Conservation (phyloP, 805 yeast species). For the Nakazawaea wyomingensis region DNA sequence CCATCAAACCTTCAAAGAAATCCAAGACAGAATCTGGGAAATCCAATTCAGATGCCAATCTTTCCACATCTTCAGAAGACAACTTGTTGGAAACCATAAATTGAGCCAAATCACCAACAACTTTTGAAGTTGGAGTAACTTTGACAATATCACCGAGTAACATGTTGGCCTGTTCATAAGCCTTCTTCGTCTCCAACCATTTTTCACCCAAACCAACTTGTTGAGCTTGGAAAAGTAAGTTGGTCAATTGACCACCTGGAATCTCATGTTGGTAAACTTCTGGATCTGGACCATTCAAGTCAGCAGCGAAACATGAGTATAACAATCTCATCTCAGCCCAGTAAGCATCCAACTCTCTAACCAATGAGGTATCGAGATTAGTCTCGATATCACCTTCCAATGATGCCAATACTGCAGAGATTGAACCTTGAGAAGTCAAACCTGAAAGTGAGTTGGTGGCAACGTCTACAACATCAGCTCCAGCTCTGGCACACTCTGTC, state of each 20-base stretch:
- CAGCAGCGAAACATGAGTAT: slow-evolving; percentile 97
- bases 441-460: slow-evolving; percentile 98
- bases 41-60: slow-evolving; percentile 85
- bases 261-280: slow-evolving; percentile 98
- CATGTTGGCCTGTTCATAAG: slow-evolving; percentile 86
- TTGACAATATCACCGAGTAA: slow-evolving; percentile 95
- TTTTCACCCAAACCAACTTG: slow-evolving; percentile 96
- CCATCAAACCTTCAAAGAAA: slow-evolving; percentile 98
- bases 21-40: slow-evolving; percentile 99
- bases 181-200: slow-evolving; percentile 94
- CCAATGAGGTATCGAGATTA: slow-evolving; percentile 59
- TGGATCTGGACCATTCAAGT: slow-evolving; percentile 98
- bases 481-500: slow-evolving; percentile 91
- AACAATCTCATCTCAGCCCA: slow-evolving; percentile 99
- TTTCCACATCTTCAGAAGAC: slow-evolving; percentile 75
- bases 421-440: slow-evolving; percentile 96
- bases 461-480: slow-evolving; percentile 98
- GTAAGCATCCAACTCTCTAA: slow-evolving; percentile 84
- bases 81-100: slow-evolving; percentile 97
- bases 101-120: slow-evolving; percentile 99
- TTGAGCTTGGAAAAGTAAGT: slow-evolving; percentile 97
- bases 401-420: slow-evolving; percentile 89
- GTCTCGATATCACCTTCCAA: slow-evolving; percentile 81
- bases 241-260: slow-evolving; percentile 99
- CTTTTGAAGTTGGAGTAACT: slow-evolving; percentile 99